phyloP scores from a whole-genome alignment of 352 stramenopile genomes.

The Globisporangium rhizosaccharum region DNA sequence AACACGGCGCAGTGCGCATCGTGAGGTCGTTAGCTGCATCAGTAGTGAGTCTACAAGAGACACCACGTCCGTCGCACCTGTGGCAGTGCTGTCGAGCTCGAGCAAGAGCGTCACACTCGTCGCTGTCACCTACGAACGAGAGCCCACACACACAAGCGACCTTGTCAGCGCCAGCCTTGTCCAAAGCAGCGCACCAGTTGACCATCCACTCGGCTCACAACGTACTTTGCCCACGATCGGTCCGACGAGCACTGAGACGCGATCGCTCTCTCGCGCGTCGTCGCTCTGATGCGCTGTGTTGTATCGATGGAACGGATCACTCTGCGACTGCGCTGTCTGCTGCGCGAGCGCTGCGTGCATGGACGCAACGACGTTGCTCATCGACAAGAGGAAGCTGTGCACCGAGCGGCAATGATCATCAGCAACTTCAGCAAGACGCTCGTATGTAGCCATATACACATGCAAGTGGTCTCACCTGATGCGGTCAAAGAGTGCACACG shows the following conservation, averaged over 20 bases:
- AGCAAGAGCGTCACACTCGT: slow-evolving; percentile 25
- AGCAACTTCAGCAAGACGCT: neutral
- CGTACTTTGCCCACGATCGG: slow-evolving; percentile 33
- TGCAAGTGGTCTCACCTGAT: slow-evolving; percentile 24
- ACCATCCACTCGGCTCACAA: neutral
- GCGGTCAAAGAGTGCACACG: slow-evolving; percentile 43
- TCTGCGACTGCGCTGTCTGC: slow-evolving; percentile 5
- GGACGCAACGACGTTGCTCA: slow-evolving; percentile 24
- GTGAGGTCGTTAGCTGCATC: too few species aligned
- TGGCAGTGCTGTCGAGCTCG: slow-evolving; percentile 24
- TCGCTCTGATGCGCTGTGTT: slow-evolving; percentile 27
- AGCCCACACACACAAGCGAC: neutral
- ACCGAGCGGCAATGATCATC: neutral
- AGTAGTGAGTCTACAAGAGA: neutral
- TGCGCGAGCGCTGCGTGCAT: slow-evolving; percentile 28
- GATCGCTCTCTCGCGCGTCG: slow-evolving; percentile 11
- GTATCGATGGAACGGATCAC: slow-evolving; percentile 24
- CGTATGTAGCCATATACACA: neutral
- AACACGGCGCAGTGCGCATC: too few species aligned
- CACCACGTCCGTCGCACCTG: slow-evolving; percentile 1
- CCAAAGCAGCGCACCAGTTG: neutral
- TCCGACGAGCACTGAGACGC: slow-evolving; percentile 28
- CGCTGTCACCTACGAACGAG: slow-evolving; percentile 12
- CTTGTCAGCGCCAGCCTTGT: neutral
- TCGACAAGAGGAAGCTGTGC: slow-evolving; percentile 39